These are phyloP conservation scores for Phytophthora palmivora DNA, from an alignment of 352 stramenopile genomes.

Conservation along the genomic window DNA sequence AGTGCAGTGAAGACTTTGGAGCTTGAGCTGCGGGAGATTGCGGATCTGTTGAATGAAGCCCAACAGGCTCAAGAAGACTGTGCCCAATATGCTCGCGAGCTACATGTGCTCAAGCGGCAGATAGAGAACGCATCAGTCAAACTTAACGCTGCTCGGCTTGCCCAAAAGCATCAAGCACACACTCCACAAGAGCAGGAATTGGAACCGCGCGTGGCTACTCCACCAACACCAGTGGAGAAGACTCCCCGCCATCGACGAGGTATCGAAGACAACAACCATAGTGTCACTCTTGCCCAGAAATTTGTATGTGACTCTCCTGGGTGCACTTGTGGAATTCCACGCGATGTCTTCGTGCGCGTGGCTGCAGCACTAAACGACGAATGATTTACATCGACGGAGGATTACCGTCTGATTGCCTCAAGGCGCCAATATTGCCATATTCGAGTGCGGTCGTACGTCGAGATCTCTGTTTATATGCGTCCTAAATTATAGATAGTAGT, in stretches of 20 bases:
- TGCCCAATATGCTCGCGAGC: constrained; percentile 24
- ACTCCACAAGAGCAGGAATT: constrained; percentile 1
- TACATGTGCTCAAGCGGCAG: constrained; percentile 57
- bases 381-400: constrained; percentile 2
- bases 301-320: constrained; percentile 62
- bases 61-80: constrained; percentile 49
- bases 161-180: constrained; percentile 6
- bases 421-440: too few species aligned
- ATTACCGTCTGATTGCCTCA: too few species aligned
- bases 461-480: too few species aligned
- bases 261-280: constrained; percentile 6
- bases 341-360: constrained; percentile 65
- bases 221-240: constrained; percentile 19
- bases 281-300: constrained; percentile 10
- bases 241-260: constrained; percentile 12
- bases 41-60: constrained; percentile 41
- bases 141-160: constrained; percentile 44
- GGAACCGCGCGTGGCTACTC: constrained; percentile 7
- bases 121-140: constrained; percentile 62
- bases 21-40: constrained; percentile 41
- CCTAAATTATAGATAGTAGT: too few species aligned
- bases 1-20: constrained; percentile 48
- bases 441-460: too few species aligned
- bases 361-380: constrained; percentile 60
- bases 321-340: constrained; percentile 62